Base-by-base conservation (phyloP, 2,329 filamentous ascomycete species). In the Emmonsia crescens region DNA sequence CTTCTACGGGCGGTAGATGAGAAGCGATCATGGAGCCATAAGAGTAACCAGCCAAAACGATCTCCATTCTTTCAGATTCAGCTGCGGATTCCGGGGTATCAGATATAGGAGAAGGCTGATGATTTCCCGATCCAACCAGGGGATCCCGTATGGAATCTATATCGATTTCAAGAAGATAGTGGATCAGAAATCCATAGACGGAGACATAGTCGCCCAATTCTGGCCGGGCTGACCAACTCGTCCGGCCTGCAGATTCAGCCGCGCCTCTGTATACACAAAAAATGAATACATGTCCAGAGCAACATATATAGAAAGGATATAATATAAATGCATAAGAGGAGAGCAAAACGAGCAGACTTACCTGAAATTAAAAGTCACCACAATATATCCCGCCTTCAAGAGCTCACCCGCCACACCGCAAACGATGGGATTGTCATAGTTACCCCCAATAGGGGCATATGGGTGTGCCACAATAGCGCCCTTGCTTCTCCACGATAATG, bases 311-410 rank as follows among this genome's bases (percentile, higher is more conserved):
- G 44, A 12, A 49, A 27, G 31, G 49, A 38, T 29, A 59, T 57
- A n/a, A 38, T 29, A 59, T 6, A 14, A 2, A 29, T 29, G 5
- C 8, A 8, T 49, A 49, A 16, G 5, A 6, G 12, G 16, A 60
- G 57, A 52, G 19, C 46, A 24, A 49, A 31, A 46, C 19, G 4
- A 60, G 48, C 48, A 36, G 38, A 21, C 9, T 40, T 77, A 92
- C 89, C 92, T 83, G 72, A 97, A 96, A 71, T 97, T 96, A 75
- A 97, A 96, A 0, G 91, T 96, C 8, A 83, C 87, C 2, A 96
- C 88, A 1, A 96, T 72, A 69, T 85, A 95, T 1, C 89, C 89
- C 59, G 80, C 76, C 4, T 81, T 77, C n/a, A 96, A 73, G 54
- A 96, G 78, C 62, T 87, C 82, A 1, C 78, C 77, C 0, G 83